Conservation (phyloP, 2,329 filamentous ascomycete genomes). For the Talaromyces islandicus region DNA sequence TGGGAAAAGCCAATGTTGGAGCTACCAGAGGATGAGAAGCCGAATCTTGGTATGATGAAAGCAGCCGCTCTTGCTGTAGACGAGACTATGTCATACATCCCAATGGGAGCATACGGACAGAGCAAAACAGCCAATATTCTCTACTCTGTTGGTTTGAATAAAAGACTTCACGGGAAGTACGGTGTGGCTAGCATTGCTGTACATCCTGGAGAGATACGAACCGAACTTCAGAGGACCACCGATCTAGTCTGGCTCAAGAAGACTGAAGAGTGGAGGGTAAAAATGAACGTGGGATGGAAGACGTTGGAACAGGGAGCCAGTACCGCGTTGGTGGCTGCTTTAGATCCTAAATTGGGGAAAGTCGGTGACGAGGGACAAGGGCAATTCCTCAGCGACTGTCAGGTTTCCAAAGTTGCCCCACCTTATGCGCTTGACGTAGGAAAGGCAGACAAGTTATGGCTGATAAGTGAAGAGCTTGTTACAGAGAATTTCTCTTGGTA, state of each 20-base stretch:
- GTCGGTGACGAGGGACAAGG: neutral
- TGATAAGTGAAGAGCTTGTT: constrained; percentile 18
- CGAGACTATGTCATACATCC: neutral
- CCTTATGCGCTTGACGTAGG: neutral
- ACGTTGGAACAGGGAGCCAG: constrained; percentile 22
- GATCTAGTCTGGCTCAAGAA: constrained; percentile 17
- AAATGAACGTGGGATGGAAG: constrained; percentile 13
- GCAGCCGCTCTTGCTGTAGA: neutral
- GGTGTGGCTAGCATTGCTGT: neutral
- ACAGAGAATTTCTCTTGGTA: neutral
- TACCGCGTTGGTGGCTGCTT: constrained; percentile 27
- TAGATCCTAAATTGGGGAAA: neutral
- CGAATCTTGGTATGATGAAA: neutral
- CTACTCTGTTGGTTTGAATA: constrained; percentile 2
- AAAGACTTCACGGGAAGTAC: constrained; percentile 14
- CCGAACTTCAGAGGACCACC: constrained; percentile 13
- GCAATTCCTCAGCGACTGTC: neutral
- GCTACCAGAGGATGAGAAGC: neutral
- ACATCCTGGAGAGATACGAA: constrained; percentile 17
- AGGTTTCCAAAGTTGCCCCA: neutral
- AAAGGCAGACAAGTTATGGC: constrained; percentile 1
- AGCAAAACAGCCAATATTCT: constrained; percentile 5
- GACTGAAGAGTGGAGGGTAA: constrained; percentile 14
- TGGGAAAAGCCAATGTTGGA: constrained; percentile 8
- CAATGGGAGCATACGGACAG: constrained; percentile 37